Evolutionary conservation across 179 eudicot species (phyloP).

Genomic region (Spergularia azorica): DNA sequence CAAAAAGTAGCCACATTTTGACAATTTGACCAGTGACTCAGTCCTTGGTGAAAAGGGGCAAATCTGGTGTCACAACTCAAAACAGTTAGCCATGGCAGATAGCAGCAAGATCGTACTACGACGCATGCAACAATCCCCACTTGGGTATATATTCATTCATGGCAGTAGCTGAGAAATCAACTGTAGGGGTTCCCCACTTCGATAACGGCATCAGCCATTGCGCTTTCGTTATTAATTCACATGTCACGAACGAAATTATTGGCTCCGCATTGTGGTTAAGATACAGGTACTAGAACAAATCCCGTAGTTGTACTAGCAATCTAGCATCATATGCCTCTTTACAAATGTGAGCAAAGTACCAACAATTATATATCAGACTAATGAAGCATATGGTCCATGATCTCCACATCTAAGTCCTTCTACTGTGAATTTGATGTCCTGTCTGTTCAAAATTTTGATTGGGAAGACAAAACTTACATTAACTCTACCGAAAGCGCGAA

Average conservation of each 20-base stretch:
- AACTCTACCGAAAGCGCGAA: constrained; percentile 5
- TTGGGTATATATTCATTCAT: no score
- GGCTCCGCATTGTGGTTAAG: background rate
- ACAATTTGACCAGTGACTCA: background rate
- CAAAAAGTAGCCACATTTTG: background rate
- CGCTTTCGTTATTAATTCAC: background rate
- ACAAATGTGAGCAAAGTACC: background rate
- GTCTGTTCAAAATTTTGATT: background rate
- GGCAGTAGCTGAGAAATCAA: no score
- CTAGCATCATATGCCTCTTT: no score
- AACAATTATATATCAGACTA: background rate
- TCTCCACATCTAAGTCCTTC: background rate
- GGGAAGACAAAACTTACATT: background rate
- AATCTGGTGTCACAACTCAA: background rate
- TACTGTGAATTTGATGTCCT: background rate
- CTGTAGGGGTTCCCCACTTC: no score
- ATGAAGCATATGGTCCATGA: background rate
- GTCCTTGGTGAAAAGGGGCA: constrained; percentile 15
- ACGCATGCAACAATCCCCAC: no score
- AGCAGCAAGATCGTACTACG: no score
- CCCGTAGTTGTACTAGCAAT: no score
- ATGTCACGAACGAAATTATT: background rate
- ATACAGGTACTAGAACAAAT: background rate
- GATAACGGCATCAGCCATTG: no score
- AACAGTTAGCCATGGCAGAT: no score